A percentile compares a stretch with the other conserved stretches of the same genome.
phyloP scores from a whole-genome alignment of 331 rosid species.

The Erythrophleum ivorense region DNA sequence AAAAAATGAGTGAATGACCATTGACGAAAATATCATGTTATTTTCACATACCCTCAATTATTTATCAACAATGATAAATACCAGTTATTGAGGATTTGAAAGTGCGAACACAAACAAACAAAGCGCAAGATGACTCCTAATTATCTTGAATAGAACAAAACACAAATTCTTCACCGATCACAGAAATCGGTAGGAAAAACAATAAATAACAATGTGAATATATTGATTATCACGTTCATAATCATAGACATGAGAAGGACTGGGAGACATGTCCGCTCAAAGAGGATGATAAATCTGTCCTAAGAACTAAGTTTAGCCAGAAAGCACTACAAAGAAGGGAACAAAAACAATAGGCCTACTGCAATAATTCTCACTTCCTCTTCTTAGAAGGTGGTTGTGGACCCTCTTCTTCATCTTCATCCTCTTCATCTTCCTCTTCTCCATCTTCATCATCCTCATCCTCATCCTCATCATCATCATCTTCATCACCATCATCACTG shows the following conservation, averaged over 20 bases:
- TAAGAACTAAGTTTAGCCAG: slow-evolving; percentile 38
- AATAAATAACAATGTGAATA: slow-evolving; percentile 25
- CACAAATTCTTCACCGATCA: background rate
- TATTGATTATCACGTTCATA: slow-evolving; percentile 11
- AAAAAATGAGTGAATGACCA: no score
- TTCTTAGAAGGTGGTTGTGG: slow-evolving; percentile 77
- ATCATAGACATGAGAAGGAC: slow-evolving; percentile 21
- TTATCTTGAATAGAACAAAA: background rate
- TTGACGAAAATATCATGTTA: no score
- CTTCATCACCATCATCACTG: slow-evolving; percentile 55
- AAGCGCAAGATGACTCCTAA: background rate
- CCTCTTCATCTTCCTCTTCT: slow-evolving; percentile 39
- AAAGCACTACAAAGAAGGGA: slow-evolving; percentile 7
- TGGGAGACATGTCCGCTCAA: slow-evolving; percentile 15
- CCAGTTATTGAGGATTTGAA: background rate
- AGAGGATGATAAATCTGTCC: slow-evolving; percentile 14
- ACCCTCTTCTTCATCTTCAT: slow-evolving; percentile 61
- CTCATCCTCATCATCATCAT: slow-evolving; percentile 11
- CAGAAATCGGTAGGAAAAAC: background rate
- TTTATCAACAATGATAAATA: no score
- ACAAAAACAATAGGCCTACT: slow-evolving; percentile 21
- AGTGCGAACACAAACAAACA: background rate
- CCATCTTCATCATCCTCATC: slow-evolving; percentile 28
- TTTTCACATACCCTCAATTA: no score
- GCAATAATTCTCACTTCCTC: slow-evolving; percentile 64